phyloP scores from a whole-genome alignment of 805 yeast genomes.

The Barnettozyma populi region DNA sequence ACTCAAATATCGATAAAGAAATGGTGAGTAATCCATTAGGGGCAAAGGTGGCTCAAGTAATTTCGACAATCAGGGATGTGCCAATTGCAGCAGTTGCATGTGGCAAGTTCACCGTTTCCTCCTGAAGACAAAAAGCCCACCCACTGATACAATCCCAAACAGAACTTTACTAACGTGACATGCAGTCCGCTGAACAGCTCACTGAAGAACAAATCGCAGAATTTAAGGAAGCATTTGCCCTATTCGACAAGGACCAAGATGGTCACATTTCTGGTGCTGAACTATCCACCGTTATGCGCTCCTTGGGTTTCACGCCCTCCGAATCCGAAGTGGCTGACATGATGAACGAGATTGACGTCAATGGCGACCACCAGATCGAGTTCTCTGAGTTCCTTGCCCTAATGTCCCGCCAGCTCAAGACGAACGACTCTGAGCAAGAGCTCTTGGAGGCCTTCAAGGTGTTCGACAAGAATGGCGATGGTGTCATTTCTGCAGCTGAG shows the following conservation, averaged over 20 bases:
- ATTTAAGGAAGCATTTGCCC: slow-evolving; percentile 95
- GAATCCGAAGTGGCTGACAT: slow-evolving; percentile 94
- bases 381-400: slow-evolving; percentile 77
- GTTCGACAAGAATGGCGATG: slow-evolving; percentile 92
- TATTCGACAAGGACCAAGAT: slow-evolving; percentile 94
- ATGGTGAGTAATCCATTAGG: neutral
- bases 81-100: neutral
- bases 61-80: neutral
- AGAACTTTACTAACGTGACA: neutral
- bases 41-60: too few species aligned
- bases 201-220: slow-evolving; percentile 96
- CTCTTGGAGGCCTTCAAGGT: slow-evolving; percentile 97
- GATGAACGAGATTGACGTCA: slow-evolving; percentile 95
- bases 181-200: slow-evolving; percentile 61
- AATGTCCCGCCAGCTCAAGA: slow-evolving; percentile 85
- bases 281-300: slow-evolving; percentile 97
- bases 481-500: slow-evolving; percentile 94
- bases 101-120: too few species aligned
- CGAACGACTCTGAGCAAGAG: slow-evolving; percentile 95
- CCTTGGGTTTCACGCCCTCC: slow-evolving; percentile 96
- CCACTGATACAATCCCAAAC: neutral
- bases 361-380: slow-evolving; percentile 87
- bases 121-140: too few species aligned
- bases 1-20: neutral
- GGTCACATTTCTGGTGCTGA: slow-evolving; percentile 95